Evolutionary conservation across 2,329 filamentous ascomycete genomes (phyloP), one percentile per base, ranked within the genome.

Genomic region (Emmonsia crescens): DNA sequence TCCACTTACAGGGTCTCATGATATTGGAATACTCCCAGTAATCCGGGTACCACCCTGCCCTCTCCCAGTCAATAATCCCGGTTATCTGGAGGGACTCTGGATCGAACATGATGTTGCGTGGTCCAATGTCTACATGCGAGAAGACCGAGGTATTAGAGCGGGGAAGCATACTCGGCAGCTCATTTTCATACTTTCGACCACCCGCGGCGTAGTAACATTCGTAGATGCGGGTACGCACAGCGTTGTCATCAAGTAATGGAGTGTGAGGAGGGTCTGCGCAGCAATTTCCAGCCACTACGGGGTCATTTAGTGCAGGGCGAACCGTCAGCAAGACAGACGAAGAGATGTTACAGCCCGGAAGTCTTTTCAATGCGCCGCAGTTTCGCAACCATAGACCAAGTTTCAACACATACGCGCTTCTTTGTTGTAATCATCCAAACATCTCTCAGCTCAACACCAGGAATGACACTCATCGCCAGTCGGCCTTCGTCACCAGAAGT

Each of bases 41-140:
- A 24, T 66, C 72, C 6, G 74, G 75, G 64, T 74, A 76, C 74
- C 72, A 77, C 14, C 74, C 74, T 27, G 73, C 69, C 48, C 61
- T 72, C 61, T 77, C 75, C 76, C 74, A 78, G 68, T 77, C 75
- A 59, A 79, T 69, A 21, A 79, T 65, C 6, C 71, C 69, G 1
- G 75, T 64, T 29, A 62, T 62, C 36, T 61, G 54, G n/a, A 60
- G 57, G 2, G 60, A 60, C 48, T 64, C 52, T 36, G 29, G 27
- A 33, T 70, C 62, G 27, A 74, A 51, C 59, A 75, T 69, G 61
- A 75, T 68, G 60, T 75, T 75, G 51, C 70, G 68, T 8, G 66
- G 68, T 49, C 71, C 70, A 61, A 74, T 69, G 62, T 74, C 71
- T 2, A 63, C 69, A 60, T 75, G 73, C 5, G 72, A 71, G 63